Conservation (phyloP, 352 stramenopile genomes). For the Plasmopara halstedii region DNA sequence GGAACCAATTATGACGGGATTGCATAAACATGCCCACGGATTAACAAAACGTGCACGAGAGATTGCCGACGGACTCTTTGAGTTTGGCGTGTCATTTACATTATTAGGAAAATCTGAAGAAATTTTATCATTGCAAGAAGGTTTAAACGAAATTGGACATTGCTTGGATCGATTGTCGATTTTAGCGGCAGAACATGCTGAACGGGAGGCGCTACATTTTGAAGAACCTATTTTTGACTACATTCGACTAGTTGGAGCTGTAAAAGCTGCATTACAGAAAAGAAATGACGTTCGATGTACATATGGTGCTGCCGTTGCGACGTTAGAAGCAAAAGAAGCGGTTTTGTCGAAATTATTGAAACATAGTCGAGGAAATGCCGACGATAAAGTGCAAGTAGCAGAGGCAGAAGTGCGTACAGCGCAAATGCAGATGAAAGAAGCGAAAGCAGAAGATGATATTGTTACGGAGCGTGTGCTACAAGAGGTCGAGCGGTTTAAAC, state of each 20-base stretch:
- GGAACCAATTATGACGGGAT: conserved; percentile 92
- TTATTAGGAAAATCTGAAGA: conserved; percentile 92
- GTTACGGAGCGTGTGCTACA: conserved; percentile 91
- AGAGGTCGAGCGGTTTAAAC: conserved; percentile 97
- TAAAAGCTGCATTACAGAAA: conserved; percentile 90
- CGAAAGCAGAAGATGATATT: conserved; percentile 91
- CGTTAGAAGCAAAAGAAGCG: conserved; percentile 82
- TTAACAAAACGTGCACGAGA: conserved; percentile 92
- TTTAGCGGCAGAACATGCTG: conserved; percentile 88
- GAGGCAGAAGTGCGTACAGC: conserved; percentile 69
- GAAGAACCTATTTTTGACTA: conserved; percentile 96
- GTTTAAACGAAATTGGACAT: conserved; percentile 87
- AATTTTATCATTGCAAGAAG: conserved; percentile 87
- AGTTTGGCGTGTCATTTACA: conserved; percentile 95
- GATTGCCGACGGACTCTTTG: conserved; percentile 94
- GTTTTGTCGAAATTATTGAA: conserved; percentile 59
- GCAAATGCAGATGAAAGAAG: conserved; percentile 80
- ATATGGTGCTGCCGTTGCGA: conserved; percentile 79
- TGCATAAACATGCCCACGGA: conserved; percentile 91
- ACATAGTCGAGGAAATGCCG: conserved; percentile 34
- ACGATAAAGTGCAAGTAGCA: conserved; percentile 87
- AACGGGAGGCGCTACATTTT: conserved; percentile 89
- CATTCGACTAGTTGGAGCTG: conserved; percentile 92
- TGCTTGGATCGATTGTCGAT: conserved; percentile 90
- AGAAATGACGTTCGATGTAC: conserved; percentile 88